Conservation (phyloP, 495 filamentous ascomycete genomes). For the Penicillium macrosclerotiorum region DNA sequence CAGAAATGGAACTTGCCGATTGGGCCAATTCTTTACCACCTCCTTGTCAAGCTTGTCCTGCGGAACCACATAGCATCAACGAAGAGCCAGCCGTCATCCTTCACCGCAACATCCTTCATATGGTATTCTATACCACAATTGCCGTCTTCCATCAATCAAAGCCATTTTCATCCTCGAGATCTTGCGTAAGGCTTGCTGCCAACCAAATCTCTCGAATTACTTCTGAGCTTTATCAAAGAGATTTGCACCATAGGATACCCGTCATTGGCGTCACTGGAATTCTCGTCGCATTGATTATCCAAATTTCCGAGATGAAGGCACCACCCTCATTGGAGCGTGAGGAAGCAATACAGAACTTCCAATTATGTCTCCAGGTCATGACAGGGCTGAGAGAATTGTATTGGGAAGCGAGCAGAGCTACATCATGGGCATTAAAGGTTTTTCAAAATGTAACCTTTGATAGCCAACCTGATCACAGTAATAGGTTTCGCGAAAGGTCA, state of each 20-base stretch:
- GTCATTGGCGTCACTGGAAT: slow-evolving; percentile 17
- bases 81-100: slow-evolving; percentile 9
- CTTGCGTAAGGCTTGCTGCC: slow-evolving; percentile 16
- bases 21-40: slow-evolving; percentile 16
- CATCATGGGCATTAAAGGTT: slow-evolving; percentile 12
- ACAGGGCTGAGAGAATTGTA: slow-evolving; percentile 15
- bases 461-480: not conserved
- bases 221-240: slow-evolving; percentile 8
- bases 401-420: slow-evolving; percentile 13
- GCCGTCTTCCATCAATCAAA: slow-evolving; percentile 21
- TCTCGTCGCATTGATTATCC: slow-evolving; percentile 16
- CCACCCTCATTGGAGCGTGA: not conserved
- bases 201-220: slow-evolving; percentile 18
- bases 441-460: slow-evolving; percentile 1
- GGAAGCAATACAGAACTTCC: slow-evolving; percentile 11
- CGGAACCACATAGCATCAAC: not conserved
- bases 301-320: slow-evolving; percentile 14
- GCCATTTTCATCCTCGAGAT: slow-evolving; percentile 14
- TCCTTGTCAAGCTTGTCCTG: slow-evolving; percentile 4
- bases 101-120: slow-evolving; percentile 18
- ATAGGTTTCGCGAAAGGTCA: not conserved
- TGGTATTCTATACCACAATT: slow-evolving; percentile 19
- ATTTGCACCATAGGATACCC: slow-evolving; percentile 8
- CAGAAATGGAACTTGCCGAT: slow-evolving; percentile 11
- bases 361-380: slow-evolving; percentile 15